Percentiles rank a stretch among this genome's conserved stretches.
Evolutionary conservation across 1,284 basidiomycete genomes (phyloP).

Genomic region (Ganoderma leucocontextum): DNA sequence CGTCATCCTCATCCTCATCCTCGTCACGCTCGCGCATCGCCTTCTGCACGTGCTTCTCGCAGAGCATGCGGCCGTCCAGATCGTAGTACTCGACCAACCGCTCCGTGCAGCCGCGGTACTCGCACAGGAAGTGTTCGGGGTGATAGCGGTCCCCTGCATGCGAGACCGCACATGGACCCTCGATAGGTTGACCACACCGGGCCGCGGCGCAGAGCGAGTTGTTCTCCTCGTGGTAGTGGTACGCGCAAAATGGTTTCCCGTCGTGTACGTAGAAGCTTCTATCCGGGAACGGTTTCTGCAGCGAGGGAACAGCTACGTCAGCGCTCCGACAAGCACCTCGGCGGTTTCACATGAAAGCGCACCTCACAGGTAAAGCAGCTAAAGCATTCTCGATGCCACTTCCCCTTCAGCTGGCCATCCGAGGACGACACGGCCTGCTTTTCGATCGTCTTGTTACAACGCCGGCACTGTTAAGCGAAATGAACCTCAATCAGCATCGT

Average conservation of each 20-base stretch:
- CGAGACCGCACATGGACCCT: constrained; percentile 88
- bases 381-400: constrained; percentile 91
- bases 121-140: constrained; percentile 83
- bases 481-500: constrained; percentile 18
- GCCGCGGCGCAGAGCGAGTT: constrained; percentile 83
- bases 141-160: constrained; percentile 83
- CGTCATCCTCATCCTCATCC: constrained; percentile 42
- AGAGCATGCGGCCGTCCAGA: constrained; percentile 81
- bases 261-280: constrained; percentile 89
- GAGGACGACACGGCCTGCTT: constrained; percentile 90
- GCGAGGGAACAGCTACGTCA: constrained; percentile 11
- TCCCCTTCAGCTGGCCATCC: constrained; percentile 92
- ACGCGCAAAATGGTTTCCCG: constrained; percentile 87
- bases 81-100: constrained; percentile 86
- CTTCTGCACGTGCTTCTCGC: constrained; percentile 74
- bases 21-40: constrained; percentile 45
- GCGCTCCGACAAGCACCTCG: neutral
- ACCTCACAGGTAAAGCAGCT: constrained; percentile 85
- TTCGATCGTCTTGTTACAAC: constrained; percentile 86
- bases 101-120: constrained; percentile 64
- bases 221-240: constrained; percentile 91
- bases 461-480: constrained; percentile 68
- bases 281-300: constrained; percentile 86
- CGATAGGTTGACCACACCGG: constrained; percentile 86
- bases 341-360: constrained; percentile 36